Evolutionary conservation across 495 filamentous ascomycete genomes (phyloP).

Genomic region (Pseudomonodictys pantanalensis): DNA sequence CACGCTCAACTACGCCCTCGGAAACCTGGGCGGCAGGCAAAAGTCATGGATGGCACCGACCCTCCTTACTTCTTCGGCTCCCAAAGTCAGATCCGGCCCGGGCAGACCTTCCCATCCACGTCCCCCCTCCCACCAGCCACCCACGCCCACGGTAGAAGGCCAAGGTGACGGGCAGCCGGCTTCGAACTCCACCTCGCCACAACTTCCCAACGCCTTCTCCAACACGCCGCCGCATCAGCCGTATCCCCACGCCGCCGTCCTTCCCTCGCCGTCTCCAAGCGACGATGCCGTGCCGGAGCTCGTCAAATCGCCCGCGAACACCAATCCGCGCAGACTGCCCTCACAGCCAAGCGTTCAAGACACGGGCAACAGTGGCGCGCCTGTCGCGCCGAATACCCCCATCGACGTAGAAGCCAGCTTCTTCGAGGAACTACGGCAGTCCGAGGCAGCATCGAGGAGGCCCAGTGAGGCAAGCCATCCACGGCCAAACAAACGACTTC

Average conservation of each 20-base stretch:
- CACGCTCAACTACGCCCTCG: conserved; percentile 15
- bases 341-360: neutral
- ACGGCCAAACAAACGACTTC: conserved; percentile 3
- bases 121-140: too few relatives aligned
- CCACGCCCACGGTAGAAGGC: neutral
- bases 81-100: neutral
- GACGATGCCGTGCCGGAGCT: conserved; percentile 10
- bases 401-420: too few relatives aligned
- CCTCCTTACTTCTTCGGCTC: neutral
- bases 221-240: neutral
- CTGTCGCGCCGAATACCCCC: too few relatives aligned
- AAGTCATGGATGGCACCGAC: conserved; percentile 23
- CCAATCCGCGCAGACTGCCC: neutral
- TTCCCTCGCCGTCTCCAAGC: conserved; percentile 30
- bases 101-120: conserved; percentile 1
- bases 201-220: conserved; percentile 25
- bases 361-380: too few relatives aligned
- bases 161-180: conserved; percentile 13
- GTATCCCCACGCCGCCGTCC: conserved; percentile 4
- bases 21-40: conserved; percentile 20
- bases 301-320: neutral
- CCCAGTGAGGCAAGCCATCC: neutral
- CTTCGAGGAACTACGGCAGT: neutral
- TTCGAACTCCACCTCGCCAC: conserved; percentile 33
- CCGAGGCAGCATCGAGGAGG: neutral